phyloP scores from a whole-genome alignment of 2,329 filamentous ascomycete species.

The Aspergillus uvarum region DNA sequence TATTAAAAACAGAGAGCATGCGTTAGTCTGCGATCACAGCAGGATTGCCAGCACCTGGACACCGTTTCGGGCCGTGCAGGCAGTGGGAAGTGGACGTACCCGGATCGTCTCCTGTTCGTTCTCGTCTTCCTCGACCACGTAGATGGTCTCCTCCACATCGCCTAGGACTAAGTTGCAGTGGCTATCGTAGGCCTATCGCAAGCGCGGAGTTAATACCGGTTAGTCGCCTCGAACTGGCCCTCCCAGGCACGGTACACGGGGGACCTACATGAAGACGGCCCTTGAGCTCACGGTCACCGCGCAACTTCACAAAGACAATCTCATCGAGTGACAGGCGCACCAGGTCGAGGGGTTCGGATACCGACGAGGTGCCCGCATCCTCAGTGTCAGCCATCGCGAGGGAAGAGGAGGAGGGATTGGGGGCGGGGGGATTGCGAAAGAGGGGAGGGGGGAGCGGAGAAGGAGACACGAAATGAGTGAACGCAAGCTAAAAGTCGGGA shows the following conservation, averaged over 20 bases:
- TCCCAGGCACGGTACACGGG: neutral
- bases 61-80: neutral
- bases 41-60: neutral
- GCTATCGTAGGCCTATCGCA: slow-evolving; percentile 83
- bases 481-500: neutral
- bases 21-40: neutral
- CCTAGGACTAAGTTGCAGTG: slow-evolving; percentile 97
- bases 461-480: neutral
- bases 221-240: neutral
- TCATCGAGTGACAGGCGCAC: slow-evolving; percentile 94
- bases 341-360: slow-evolving; percentile 90
- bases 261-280: slow-evolving; percentile 82
- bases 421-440: slow-evolving; percentile 1
- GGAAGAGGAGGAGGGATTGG: neutral
- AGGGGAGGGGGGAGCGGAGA: neutral
- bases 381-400: slow-evolving; percentile 75
- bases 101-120: slow-evolving; percentile 72
- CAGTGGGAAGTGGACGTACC: slow-evolving; percentile 48
- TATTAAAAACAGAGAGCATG: slow-evolving; percentile 1
- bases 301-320: slow-evolving; percentile 93
- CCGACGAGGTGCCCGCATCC: slow-evolving; percentile 66
- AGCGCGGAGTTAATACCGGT: neutral
- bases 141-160: slow-evolving; percentile 96
- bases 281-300: slow-evolving; percentile 92
- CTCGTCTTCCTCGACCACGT: slow-evolving; percentile 83